Evolutionary conservation across 345 rosid genomes (phyloP), one percentile per base, ranked within the genome.

Genomic region (Rubroshorea leprosula): DNA sequence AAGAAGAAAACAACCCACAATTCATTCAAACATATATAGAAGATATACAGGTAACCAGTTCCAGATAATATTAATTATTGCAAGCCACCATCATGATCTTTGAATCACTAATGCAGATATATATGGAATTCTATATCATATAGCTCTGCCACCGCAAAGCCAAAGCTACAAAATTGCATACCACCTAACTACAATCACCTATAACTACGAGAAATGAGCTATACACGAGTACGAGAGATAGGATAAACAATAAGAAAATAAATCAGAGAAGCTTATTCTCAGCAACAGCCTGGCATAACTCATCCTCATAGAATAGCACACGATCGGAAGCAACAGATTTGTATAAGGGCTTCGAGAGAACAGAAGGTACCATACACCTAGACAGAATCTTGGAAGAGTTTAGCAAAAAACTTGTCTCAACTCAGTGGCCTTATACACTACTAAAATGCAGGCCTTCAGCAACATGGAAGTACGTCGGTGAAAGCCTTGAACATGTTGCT

Each of bases 241-340:
- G 51, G 46, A 63, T 45, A 51, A 48, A 22, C 55, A 67, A 21
- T 38, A 38, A 8, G 16, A 0, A 15, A 56, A 5, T 44, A 35
- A 55, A 74, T 89, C 84, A 88, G 59, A 63, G 83, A 60, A 87
- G 93, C 69, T 87, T 90, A 67, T 87, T 85, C 64, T 87, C 89
- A 72, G 96, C 92, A 73, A 92, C 96, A 48, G 98, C 96, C 61
- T 89, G 93, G 76, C 98, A 89, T 62, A 92, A 64, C 57, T 92
- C 98, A 26, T 92, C 98, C 74, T 92, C 98, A 4, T 86, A 92
- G 73, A 92, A 86, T 43, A 92, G 74, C 14, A 77, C 98, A n/a
- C 98, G 75, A 70, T 76, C 89, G 20, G 90, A 86, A 43, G 83
- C 88, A 53, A 78, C 53, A 10, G 92, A 80, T 68, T 85, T 85